Percentiles rank a stretch among this genome's conserved stretches.
Conservation (phyloP, 768 basidiomycete species). For the Saitozyma podzolica region DNA sequence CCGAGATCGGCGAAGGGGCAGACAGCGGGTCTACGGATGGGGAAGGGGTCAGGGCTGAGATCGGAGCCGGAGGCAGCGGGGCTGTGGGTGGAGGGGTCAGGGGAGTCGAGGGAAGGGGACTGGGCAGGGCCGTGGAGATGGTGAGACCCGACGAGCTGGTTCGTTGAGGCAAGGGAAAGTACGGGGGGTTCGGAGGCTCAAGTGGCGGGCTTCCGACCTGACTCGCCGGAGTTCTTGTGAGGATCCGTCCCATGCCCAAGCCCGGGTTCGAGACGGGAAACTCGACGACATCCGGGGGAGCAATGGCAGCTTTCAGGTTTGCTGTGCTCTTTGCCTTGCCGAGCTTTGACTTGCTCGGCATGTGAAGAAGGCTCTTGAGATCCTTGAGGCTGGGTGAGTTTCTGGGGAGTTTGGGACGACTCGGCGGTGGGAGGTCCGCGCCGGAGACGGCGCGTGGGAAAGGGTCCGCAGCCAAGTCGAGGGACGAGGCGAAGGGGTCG, state of each 20-base stretch:
- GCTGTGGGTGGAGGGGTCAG: slow-evolving; percentile 19
- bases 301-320: slow-evolving; percentile 14
- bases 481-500: slow-evolving; percentile 40
- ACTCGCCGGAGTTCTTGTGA: too few relatives aligned
- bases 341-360: slow-evolving; percentile 21
- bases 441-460: not conserved
- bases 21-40: slow-evolving; percentile 8
- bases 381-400: slow-evolving; percentile 40
- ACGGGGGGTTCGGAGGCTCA: slow-evolving; percentile 41
- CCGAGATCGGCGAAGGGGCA: slow-evolving; percentile 18
- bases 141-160: slow-evolving; percentile 12
- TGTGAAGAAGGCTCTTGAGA: slow-evolving; percentile 33
- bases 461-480: slow-evolving; percentile 15
- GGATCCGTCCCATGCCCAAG: too few relatives aligned
- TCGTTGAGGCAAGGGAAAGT: slow-evolving; percentile 24
- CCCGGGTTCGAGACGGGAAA: too few relatives aligned
- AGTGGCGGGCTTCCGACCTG: slow-evolving; percentile 42
- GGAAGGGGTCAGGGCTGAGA: not conserved
- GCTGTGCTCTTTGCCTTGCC: slow-evolving; percentile 40
- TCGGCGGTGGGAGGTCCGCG: slow-evolving; percentile 1
- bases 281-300: too few relatives aligned
- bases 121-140: slow-evolving; percentile 8
- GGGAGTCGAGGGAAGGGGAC: slow-evolving; percentile 10
- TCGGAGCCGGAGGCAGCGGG: slow-evolving; percentile 18
- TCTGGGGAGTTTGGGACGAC: slow-evolving; percentile 16